These are phyloP conservation scores for Scedosporium aurantiacum DNA, from an alignment of 2,329 filamentous ascomycete genomes.

Conservation along the genomic window DNA sequence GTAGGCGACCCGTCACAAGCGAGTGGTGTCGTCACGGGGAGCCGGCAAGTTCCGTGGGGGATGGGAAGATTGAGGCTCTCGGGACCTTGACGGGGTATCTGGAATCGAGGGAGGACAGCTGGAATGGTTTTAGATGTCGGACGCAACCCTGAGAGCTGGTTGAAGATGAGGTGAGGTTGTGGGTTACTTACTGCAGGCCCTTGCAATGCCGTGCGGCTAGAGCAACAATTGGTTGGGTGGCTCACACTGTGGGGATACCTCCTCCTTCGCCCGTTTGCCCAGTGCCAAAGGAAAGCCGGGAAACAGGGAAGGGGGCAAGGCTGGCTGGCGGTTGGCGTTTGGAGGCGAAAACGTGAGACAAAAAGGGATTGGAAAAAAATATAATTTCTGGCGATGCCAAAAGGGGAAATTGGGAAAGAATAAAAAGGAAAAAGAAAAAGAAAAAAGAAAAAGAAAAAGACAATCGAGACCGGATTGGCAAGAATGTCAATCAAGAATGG, in stretches of 20 bases:
- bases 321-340: neutral
- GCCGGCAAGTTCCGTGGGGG: neutral
- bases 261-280: neutral
- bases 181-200: slow-evolving; percentile 6
- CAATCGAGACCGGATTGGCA: neutral
- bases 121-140: slow-evolving; percentile 8
- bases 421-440: too few species aligned
- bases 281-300: too few species aligned
- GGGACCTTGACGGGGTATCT: neutral
- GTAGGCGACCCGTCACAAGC: neutral
- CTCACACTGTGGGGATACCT: slow-evolving; percentile 5
- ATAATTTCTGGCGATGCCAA: neutral
- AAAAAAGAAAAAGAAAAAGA: too few species aligned
- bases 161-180: slow-evolving; percentile 7
- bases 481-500: too few species aligned
- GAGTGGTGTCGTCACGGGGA: neutral
- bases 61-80: neutral
- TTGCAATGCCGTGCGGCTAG: slow-evolving; percentile 2
- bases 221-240: neutral
- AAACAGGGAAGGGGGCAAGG: neutral
- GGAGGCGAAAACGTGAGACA: neutral
- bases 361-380: neutral
- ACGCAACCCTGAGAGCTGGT: slow-evolving; percentile 5
- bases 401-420: neutral
- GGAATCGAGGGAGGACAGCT: slow-evolving; percentile 8